Evolutionary conservation across 73 alveolate genomes (phyloP).

Genomic region (Durusdinium trenchii): DNA sequence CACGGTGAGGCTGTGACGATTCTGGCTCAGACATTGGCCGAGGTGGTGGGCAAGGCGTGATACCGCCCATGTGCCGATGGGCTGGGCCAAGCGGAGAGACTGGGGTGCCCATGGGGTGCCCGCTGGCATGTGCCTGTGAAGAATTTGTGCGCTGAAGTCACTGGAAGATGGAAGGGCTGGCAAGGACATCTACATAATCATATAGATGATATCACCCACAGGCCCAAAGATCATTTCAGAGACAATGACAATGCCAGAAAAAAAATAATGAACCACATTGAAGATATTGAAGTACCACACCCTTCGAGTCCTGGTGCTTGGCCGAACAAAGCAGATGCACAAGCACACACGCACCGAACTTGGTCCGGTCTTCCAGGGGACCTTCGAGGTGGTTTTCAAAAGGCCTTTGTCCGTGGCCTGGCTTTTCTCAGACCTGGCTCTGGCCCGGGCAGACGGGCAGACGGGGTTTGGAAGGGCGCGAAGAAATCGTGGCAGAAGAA

Average conservation of each 20-base stretch:
- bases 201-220: not conserved
- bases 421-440: too few relatives aligned
- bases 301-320: not conserved
- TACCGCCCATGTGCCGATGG: not conserved
- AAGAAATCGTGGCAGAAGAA: too few relatives aligned
- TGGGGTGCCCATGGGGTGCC: not conserved
- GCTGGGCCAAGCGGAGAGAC: not conserved
- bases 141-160: not conserved
- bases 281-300: too few relatives aligned
- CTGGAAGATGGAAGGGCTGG: not conserved
- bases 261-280: not conserved
- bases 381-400: conserved; percentile 63
- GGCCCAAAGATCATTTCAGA: not conserved
- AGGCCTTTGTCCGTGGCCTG: not conserved
- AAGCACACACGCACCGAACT: not conserved
- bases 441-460: too few relatives aligned
- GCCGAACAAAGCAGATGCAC: not conserved
- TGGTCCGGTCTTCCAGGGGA: conserved; percentile 1
- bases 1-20: not conserved
- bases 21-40: not conserved
- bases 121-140: not conserved
- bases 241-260: not conserved
- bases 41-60: not conserved
- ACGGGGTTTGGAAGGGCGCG: too few relatives aligned
- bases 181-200: not conserved